Base-by-base conservation (phyloP, 768 basidiomycete species). In the Baorangia bicolor region DNA sequence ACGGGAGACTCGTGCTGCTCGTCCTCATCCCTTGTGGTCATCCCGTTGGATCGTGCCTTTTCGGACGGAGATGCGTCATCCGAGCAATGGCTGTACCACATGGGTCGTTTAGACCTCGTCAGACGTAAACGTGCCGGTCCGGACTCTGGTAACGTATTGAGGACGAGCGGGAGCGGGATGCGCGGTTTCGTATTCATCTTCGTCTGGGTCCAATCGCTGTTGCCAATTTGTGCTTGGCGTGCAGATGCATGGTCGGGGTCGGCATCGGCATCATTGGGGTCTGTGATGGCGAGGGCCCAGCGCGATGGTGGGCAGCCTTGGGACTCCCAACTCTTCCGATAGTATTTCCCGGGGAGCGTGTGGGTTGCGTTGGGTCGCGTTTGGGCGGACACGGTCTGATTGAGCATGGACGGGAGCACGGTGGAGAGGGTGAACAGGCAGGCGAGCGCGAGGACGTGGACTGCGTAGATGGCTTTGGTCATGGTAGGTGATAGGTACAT, bases 261-360 rank as follows among this genome's bases (percentile, higher is more conserved):
- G 30, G 37, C 9, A 30, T 48, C 11, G 5, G 43, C 16, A 31
- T 53, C 18, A 28, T 37, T 16, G n/a, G 8, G 38, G 25, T 49
- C 25, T 5, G 40, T 20, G 20, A 11, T 11, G 6, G 11, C 13
- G 14, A 39, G n/a, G 12, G 35, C 45, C 45, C 3, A 13, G 53
- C 57, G 39, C 25, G 53, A 35, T 16, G 14, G 7, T 46, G 27
- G 27, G n/a, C n/a, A n/a, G n/a, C n/a, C n/a, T n/a, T n/a, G n/a
- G n/a, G n/a, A n/a, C n/a, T n/a, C n/a, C n/a, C n/a, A 18, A 21
- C 41, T 34, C 41, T 49, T 52, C 25, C 58, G 45, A 33, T 59
- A 65, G 12, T 56, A 31, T 34, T 40, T 54, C 11, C 63, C 63
- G 8, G 59, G 60, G 33, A 65, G 51, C 18, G 58, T 60, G 20